phyloP scores from a whole-genome alignment of 2,329 filamentous ascomycete species.

The Rhinocladiella mackenziei region DNA sequence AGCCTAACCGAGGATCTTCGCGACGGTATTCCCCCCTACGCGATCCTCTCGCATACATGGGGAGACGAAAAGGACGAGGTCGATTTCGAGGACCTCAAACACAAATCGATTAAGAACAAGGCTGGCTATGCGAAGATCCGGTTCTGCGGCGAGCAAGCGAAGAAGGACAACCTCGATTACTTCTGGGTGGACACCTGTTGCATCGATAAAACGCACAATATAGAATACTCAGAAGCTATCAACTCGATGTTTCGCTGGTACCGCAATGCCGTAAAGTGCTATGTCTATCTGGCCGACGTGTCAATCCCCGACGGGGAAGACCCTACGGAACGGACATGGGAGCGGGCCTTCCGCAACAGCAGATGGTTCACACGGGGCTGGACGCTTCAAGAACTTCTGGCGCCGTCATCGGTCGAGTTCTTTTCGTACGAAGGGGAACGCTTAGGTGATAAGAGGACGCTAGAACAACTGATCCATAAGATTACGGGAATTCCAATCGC shows the following conservation, averaged over 20 bases:
- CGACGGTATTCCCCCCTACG: too few species aligned
- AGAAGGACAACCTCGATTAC: conserved; percentile 15
- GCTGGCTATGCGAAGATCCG: background rate
- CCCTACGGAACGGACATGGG: background rate
- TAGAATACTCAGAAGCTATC: conserved; percentile 26
- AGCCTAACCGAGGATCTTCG: too few species aligned
- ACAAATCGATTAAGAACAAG: background rate
- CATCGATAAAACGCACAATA: conserved; percentile 27
- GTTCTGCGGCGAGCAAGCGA: background rate
- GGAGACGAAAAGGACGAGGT: background rate
- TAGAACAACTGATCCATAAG: conserved; percentile 10
- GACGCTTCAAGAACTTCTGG: conserved; percentile 21
- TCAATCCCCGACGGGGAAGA: background rate
- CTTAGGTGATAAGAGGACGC: conserved; percentile 10
- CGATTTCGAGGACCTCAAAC: background rate
- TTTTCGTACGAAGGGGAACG: conserved; percentile 11
- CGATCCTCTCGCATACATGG: background rate
- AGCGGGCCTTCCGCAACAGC: conserved; percentile 7
- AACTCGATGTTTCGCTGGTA: conserved; percentile 31
- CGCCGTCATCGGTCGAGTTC: conserved; percentile 16
- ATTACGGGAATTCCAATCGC: conserved; percentile 14
- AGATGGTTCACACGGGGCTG: conserved; percentile 15
- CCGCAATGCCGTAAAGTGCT: conserved; percentile 20
- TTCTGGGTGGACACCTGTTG: conserved; percentile 31
- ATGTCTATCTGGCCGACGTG: conserved; percentile 2